A percentile compares a stretch with the other conserved stretches of the same genome.
phyloP scores from a whole-genome alignment of 192 early-diverging fungal genomes.

The Mycoemilia scoparia region DNA sequence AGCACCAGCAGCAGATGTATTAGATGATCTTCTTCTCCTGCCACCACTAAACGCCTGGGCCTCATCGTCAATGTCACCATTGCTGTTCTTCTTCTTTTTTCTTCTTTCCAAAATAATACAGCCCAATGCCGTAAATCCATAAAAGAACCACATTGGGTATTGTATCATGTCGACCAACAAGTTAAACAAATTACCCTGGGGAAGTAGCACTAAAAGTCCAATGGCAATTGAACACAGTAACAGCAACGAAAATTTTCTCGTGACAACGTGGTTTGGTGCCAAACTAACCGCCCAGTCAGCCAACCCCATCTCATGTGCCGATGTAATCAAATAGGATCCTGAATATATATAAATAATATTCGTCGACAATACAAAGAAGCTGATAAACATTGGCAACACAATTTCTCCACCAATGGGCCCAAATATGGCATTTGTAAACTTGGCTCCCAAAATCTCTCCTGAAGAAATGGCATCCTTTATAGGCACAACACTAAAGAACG shows the following conservation, averaged over 20 bases:
- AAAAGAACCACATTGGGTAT: slow-evolving; percentile 41
- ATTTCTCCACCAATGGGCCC: slow-evolving; percentile 30
- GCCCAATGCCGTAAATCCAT: slow-evolving; percentile 33
- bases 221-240: slow-evolving; percentile 22
- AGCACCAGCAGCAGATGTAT: too few species aligned
- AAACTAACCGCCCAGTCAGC: slow-evolving; percentile 27
- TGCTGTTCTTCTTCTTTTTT: slow-evolving; percentile 6
- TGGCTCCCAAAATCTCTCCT: slow-evolving; percentile 39
- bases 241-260: slow-evolving; percentile 25
- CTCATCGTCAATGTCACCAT: slow-evolving; percentile 5
- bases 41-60: slow-evolving; percentile 14
- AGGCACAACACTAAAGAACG: slow-evolving; percentile 61
- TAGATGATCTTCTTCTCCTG: too few species aligned
- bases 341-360: slow-evolving; percentile 30
- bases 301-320: slow-evolving; percentile 29
- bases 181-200: slow-evolving; percentile 33
- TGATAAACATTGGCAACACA: slow-evolving; percentile 30
- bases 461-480: slow-evolving; percentile 42
- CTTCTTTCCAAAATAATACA: slow-evolving; percentile 22
- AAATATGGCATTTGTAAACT: slow-evolving; percentile 36
- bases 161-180: slow-evolving; percentile 33
- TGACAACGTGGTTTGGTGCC: slow-evolving; percentile 23
- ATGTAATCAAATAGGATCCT: slow-evolving; percentile 30
- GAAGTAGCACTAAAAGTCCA: slow-evolving; percentile 26
- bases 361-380: slow-evolving; percentile 32